Conservation (phyloP, 768 basidiomycete species). For the Amanita jacksonii region DNA sequence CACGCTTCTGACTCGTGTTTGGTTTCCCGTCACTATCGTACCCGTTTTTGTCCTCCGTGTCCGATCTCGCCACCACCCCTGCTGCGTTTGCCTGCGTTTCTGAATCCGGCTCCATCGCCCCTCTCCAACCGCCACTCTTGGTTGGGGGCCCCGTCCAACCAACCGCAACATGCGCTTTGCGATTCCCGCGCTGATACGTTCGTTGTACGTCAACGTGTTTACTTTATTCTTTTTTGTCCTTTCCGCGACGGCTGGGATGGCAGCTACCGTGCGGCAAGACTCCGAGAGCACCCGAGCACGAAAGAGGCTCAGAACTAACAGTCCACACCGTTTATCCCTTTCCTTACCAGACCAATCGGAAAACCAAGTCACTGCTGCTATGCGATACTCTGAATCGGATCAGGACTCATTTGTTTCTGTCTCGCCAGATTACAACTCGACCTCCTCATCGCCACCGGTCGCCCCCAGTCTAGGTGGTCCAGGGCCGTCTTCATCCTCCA, state of each 20-base stretch:
- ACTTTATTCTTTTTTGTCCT: constrained; percentile 6
- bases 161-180: constrained; percentile 6
- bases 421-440: constrained; percentile 31
- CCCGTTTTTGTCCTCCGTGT: neutral
- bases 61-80: neutral
- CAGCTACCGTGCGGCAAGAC: constrained; percentile 19
- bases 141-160: too few species aligned
- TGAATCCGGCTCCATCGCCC: neutral
- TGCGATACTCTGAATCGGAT: constrained; percentile 46
- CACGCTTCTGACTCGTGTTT: constrained; percentile 10
- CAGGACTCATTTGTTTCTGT: constrained; percentile 33
- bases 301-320: constrained; percentile 63
- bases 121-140: neutral
- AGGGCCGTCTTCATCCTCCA: constrained; percentile 12
- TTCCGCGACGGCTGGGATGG: constrained; percentile 15
- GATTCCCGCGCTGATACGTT: constrained; percentile 5
- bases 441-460: neutral
- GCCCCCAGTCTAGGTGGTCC: constrained; percentile 11
- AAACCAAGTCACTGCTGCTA: constrained; percentile 21
- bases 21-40: neutral
- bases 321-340: constrained; percentile 16
- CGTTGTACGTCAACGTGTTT: constrained; percentile 10
- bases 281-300: constrained; percentile 46
- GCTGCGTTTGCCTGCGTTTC: neutral
- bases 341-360: constrained; percentile 16